These are phyloP conservation scores for Eucalyptus dawsonii DNA, from an alignment of 345 rosid species.

Conservation along the genomic window DNA sequence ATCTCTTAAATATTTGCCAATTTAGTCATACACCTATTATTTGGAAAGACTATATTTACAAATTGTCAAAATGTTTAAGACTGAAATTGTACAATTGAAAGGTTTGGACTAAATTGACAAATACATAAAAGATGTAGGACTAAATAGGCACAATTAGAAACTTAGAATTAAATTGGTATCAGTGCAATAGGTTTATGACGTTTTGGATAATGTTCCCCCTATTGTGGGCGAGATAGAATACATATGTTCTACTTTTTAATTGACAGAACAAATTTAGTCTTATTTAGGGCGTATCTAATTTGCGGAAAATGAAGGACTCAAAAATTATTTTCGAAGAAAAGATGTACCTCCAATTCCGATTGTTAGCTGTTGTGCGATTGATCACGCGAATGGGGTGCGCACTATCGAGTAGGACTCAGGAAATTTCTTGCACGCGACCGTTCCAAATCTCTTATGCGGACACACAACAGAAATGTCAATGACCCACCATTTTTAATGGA, in stretches of 20 bases:
- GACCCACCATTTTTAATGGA: not conserved
- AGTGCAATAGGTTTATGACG: accelerated
- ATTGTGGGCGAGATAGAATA: not conserved
- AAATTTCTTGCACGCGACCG: not conserved
- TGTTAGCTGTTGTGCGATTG: not conserved
- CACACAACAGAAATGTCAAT: not conserved
- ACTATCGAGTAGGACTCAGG: not conserved
- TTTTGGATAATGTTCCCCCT: not conserved
- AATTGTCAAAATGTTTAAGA: no score
- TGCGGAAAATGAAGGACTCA: not conserved
- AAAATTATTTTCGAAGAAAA: not conserved
- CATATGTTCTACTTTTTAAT: not conserved
- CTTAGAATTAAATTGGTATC: accelerated
- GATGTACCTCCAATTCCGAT: not conserved
- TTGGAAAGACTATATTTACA: accelerated
- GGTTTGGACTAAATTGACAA: no score
- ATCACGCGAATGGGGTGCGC: not conserved
- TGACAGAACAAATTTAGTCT: not conserved
- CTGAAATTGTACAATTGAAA: no score
- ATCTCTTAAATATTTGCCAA: no score
- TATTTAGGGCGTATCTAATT: accelerated
- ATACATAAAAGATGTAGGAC: no score
- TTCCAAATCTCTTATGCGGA: not conserved
- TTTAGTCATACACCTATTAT: not conserved
- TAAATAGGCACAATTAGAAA: accelerated